phyloP scores from a whole-genome alignment of 805 yeast genomes.

The Dipodascopsis tothii region DNA sequence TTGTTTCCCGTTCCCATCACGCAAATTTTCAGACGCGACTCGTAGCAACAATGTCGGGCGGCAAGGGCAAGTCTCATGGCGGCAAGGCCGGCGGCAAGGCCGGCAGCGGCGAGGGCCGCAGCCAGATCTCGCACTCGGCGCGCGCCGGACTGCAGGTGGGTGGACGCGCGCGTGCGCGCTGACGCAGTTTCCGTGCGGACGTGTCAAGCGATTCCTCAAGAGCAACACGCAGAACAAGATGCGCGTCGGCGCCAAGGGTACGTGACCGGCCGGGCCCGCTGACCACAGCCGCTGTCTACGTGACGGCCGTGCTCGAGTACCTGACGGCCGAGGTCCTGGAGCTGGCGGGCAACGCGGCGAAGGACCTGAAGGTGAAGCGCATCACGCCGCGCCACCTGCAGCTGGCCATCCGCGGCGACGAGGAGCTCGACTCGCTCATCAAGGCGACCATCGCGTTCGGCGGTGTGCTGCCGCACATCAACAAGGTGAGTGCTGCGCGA shows the following conservation, averaged over 20 bases:
- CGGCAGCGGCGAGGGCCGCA: slow-evolving; percentile 65
- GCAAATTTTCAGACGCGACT: too few species aligned
- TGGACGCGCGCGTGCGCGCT: neutral
- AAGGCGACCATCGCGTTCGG: slow-evolving; percentile 96
- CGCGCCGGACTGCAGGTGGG: slow-evolving; percentile 65
- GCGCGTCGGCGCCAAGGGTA: slow-evolving; percentile 69
- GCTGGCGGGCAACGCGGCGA: slow-evolving; percentile 97
- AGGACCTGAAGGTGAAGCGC: slow-evolving; percentile 93
- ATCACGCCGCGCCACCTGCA: slow-evolving; percentile 96
- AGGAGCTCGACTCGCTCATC: slow-evolving; percentile 87
- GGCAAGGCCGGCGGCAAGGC: slow-evolving; percentile 80
- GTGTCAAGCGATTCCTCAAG: slow-evolving; percentile 94
- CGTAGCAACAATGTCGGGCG: slow-evolving; percentile 56
- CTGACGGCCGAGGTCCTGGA: slow-evolving; percentile 96
- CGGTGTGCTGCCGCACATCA: slow-evolving; percentile 94
- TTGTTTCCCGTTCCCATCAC: neutral
- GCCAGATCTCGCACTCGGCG: slow-evolving; percentile 78
- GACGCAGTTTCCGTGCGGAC: slow-evolving; percentile 96
- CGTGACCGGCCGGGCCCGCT: too few species aligned
- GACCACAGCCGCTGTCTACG: slow-evolving; percentile 80
- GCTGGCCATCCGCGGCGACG: slow-evolving; percentile 96
- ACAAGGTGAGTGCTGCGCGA: too few species aligned
- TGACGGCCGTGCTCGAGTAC: slow-evolving; percentile 94
- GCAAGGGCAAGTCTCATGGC: slow-evolving; percentile 74
- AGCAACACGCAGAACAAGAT: slow-evolving; percentile 77